A percentile compares a stretch with the other conserved stretches of the same genome.
These are phyloP conservation scores for Boletus bicolor DNA, from an alignment of 768 basidiomycete species.

Conservation along the genomic window DNA sequence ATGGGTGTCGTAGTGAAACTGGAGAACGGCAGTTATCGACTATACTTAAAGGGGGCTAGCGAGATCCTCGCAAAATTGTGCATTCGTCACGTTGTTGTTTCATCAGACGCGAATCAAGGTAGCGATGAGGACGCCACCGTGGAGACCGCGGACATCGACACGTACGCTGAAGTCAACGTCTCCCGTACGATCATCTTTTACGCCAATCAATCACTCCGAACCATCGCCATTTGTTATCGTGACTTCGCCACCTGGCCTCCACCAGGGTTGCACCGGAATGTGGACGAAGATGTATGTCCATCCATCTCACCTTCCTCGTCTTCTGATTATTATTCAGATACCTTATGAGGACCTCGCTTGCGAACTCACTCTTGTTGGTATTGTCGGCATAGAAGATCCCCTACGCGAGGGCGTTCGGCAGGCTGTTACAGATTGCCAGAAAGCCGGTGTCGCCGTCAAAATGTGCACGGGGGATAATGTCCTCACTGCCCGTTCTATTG, in stretches of 20 bases:
- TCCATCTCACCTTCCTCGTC: not conserved
- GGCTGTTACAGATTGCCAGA: conserved; percentile 83
- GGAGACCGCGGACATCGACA: conserved; percentile 59
- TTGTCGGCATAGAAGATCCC: conserved; percentile 96
- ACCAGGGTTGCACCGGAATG: conserved; percentile 34
- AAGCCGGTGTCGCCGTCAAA: conserved; percentile 90
- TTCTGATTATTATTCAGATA: conserved; percentile 42
- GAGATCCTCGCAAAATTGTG: conserved; percentile 88
- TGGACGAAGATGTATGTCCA: conserved; percentile 53
- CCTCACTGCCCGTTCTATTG: conserved; percentile 93
- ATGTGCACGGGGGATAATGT: conserved; percentile 99
- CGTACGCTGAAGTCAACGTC: conserved; percentile 76
- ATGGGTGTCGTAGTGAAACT: conserved; percentile 87
- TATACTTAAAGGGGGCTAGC: conserved; percentile 90
- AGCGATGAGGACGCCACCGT: conserved; percentile 34
- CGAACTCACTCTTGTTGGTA: conserved; percentile 81
- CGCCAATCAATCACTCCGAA: conserved; percentile 92
- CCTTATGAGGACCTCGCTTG: conserved; percentile 64
- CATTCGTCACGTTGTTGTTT: conserved; percentile 67
- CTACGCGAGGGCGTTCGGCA: conserved; percentile 85
- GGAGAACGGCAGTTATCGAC: conserved; percentile 50
- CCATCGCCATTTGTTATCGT: conserved; percentile 90
- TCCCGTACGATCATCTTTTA: conserved; percentile 95
- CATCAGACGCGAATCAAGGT: conserved; percentile 17
- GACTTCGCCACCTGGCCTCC: conserved; percentile 91